Evolutionary conservation across 257 asterid species (phyloP).

Genomic region (Verbena officinalis): DNA sequence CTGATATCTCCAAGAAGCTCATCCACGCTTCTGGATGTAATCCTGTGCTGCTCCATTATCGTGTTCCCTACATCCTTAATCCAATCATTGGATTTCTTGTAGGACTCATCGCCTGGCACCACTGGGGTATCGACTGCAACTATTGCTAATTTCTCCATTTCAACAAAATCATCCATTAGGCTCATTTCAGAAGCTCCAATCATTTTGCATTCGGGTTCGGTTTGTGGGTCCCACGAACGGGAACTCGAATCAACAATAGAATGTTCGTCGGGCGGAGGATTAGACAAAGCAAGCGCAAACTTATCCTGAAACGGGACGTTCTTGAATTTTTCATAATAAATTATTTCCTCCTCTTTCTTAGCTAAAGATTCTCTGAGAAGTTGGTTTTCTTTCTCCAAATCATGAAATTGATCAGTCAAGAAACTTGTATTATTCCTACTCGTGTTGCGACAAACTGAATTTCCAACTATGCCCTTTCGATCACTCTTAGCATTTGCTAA

Average conservation of each 20-base stretch:
- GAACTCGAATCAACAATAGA: conserved; percentile 41
- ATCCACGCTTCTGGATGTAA: conserved; percentile 50
- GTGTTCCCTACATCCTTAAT: conserved; percentile 41
- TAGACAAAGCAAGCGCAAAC: conserved; percentile 19
- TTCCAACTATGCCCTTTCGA: conserved; percentile 38
- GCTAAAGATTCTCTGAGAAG: conserved; percentile 51
- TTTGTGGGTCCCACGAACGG: conserved; percentile 35
- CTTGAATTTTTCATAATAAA: conserved; percentile 17
- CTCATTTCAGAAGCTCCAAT: conserved; percentile 76
- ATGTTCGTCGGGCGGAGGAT: conserved; percentile 31
- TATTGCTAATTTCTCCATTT: conserved; percentile 93
- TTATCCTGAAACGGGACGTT: conserved; percentile 6
- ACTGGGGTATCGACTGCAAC: conserved; percentile 61
- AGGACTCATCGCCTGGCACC: conserved; percentile 26
- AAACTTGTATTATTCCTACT: conserved; percentile 42
- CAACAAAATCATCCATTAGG: conserved; percentile 93
- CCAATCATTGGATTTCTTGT: conserved; percentile 49
- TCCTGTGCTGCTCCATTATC: conserved; percentile 47
- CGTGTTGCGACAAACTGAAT: conserved; percentile 35
- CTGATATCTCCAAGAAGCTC: conserved; percentile 67
- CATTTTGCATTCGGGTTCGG: conserved; percentile 40
- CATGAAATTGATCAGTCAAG: conserved; percentile 58
- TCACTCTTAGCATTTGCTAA: conserved; percentile 40
- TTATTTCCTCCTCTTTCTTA: conserved; percentile 52
- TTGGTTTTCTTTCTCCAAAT: conserved; percentile 67